Evolutionary conservation across 495 filamentous ascomycete species (phyloP).

Genomic region (Pseudoneurospora amorphoporcata): DNA sequence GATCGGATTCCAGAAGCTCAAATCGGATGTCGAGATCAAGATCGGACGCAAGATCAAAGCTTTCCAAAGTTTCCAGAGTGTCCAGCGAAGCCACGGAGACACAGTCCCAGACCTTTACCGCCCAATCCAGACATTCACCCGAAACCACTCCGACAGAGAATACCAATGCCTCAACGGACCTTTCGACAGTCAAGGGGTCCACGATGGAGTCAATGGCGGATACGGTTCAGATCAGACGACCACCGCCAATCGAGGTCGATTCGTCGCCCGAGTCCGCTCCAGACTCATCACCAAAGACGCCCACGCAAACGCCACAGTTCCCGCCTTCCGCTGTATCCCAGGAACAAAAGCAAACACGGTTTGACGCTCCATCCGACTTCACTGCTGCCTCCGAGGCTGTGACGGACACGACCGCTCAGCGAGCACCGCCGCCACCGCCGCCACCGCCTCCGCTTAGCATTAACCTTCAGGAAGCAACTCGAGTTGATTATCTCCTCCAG

Average conservation of each 20-base stretch:
- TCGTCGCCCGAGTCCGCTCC: conserved; percentile 37
- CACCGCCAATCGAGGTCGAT: conserved; percentile 25
- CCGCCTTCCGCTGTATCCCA: conserved; percentile 26
- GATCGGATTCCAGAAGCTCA: conserved; percentile 28
- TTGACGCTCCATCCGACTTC: conserved; percentile 21
- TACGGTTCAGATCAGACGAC: neutral
- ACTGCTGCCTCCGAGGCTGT: conserved; percentile 31
- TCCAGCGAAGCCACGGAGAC: conserved; percentile 35
- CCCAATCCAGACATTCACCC: neutral
- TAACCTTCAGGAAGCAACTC: conserved; percentile 49
- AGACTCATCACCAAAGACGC: conserved; percentile 49
- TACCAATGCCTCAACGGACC: neutral
- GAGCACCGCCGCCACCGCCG: conserved; percentile 29
- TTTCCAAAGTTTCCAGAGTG: conserved; percentile 34
- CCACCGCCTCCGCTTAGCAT: conserved; percentile 75
- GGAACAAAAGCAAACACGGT: conserved; percentile 22
- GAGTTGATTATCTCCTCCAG: conserved; percentile 82
- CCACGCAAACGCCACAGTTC: conserved; percentile 42
- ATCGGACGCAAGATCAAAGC: conserved; percentile 34
- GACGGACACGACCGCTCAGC: neutral
- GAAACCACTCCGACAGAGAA: neutral
- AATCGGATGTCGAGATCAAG: conserved; percentile 31
- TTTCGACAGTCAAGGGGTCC: conserved; percentile 2
- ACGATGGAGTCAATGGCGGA: conserved; percentile 12
- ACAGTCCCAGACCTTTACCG: conserved; percentile 4